These are phyloP conservation scores for Cordyceps javanica DNA, from an alignment of 2,329 filamentous ascomycete genomes.

Conservation along the genomic window DNA sequence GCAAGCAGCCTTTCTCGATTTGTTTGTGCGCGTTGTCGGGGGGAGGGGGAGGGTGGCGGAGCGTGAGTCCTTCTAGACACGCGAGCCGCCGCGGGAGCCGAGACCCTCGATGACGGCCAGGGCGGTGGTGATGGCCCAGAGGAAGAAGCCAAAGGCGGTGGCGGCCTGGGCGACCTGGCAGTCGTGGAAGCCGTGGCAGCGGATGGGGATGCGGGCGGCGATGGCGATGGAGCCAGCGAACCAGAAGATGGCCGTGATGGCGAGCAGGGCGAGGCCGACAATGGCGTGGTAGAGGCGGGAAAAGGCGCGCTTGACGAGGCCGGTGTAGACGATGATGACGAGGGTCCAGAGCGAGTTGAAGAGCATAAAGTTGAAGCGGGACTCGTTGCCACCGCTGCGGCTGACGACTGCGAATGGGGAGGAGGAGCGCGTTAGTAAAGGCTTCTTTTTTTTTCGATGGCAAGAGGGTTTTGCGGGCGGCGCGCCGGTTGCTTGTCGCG, in stretches of 20 bases:
- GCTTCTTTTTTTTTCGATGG: neutral
- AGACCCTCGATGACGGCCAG: constrained; percentile 42
- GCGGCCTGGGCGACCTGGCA: constrained; percentile 60
- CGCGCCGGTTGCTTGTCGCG: too few relatives aligned
- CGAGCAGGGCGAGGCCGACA: constrained; percentile 61
- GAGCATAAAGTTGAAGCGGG: constrained; percentile 70
- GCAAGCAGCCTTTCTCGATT: too few relatives aligned
- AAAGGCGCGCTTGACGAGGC: constrained; percentile 59
- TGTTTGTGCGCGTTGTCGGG: too few relatives aligned
- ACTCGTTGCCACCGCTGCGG: constrained; percentile 27
- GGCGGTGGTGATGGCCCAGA: constrained; percentile 47
- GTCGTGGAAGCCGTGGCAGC: constrained; percentile 43
- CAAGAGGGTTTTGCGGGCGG: too few relatives aligned
- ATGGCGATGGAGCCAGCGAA: constrained; percentile 79
- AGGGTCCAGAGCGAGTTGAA: constrained; percentile 75
- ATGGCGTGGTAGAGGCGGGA: constrained; percentile 56
- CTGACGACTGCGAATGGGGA: constrained; percentile 43
- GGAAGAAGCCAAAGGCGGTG: constrained; percentile 60
- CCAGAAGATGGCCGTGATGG: constrained; percentile 79
- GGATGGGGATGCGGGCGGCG: constrained; percentile 56
- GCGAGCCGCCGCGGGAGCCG: constrained; percentile 28
- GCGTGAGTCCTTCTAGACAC: constrained; percentile 14
- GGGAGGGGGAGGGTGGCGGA: neutral
- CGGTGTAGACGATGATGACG: constrained; percentile 63
- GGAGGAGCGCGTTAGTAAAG: neutral